Evolutionary conservation across 2,329 filamentous ascomycete species (phyloP), one percentile per base, ranked within the genome.

Genomic region (Aspergillus aculeatinus): DNA sequence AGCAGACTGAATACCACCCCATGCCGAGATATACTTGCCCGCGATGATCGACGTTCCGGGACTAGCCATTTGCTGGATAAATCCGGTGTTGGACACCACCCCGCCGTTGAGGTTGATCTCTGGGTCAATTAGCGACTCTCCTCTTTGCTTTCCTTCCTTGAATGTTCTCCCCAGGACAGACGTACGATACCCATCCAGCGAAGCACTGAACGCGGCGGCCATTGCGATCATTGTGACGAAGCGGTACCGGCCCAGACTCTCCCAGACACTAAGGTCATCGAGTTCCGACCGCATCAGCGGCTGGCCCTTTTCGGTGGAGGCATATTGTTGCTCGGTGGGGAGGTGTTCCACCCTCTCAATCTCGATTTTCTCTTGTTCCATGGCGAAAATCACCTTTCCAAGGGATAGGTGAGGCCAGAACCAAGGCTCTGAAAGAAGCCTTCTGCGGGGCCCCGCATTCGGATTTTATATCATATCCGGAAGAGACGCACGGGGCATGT

Each of bases 141-240:
- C 12, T 16, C 33, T 16, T 35, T 4, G 33, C 5, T 35, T 4
- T 9, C 23, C 23, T 23, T 23, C 23, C 23, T 23, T 23, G 23
- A 1, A 10, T 9, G 27, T 10, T 29, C 1, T 29, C 7, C 33
- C 33, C 11, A 35, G 4, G 51, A 27, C 10, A 4, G 60, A 44
- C 70, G 66, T 60, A 75, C 73, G 78, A 56, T 80, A 80, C 2
- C 78, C 78, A 65, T 80, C 78, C 0, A 79, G 65, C 0, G 77
- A 73, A 14, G 77, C 77, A 51, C 72, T 74, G 53, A 80, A 80
- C 0, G 78, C 75, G 5, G 76, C 77, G 51, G 64, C 58, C 77
- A 79, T 80, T 2, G 75, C 76, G 25, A 79, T 71, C 27, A 66
- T 19, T 0, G 71, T 73, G 0, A 77, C 68, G 1, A 65, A 61